phyloP scores from a whole-genome alignment of 2,329 filamentous ascomycete species.

The Xylariaceae sp. region DNA sequence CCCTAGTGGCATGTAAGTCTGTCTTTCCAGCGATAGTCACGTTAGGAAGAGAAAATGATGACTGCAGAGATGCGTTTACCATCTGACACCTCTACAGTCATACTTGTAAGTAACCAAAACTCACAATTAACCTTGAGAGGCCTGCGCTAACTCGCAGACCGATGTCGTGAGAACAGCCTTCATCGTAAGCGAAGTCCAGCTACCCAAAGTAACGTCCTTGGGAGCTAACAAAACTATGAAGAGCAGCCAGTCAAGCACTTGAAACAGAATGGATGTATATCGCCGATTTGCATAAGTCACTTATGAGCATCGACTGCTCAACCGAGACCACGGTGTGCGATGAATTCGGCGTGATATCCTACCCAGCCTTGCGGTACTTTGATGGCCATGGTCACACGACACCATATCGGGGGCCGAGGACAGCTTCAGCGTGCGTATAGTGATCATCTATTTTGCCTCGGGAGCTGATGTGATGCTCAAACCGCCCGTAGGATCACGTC shows the following conservation, averaged over 20 bases:
- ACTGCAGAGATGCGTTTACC: neutral
- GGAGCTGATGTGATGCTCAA: neutral
- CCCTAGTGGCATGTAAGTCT: conserved; percentile 41
- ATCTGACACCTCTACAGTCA: conserved; percentile 21
- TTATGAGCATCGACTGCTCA: conserved; percentile 51
- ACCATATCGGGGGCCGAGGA: conserved; percentile 53
- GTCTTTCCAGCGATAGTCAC: neutral
- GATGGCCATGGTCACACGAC: conserved; percentile 41
- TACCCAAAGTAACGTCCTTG: conserved; percentile 11
- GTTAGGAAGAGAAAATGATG: neutral
- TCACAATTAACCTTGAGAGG: neutral
- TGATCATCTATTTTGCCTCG: neutral
- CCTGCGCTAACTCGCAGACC: conserved; percentile 1
- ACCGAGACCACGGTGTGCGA: conserved; percentile 45
- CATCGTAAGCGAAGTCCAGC: conserved; percentile 31
- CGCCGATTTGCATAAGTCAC: conserved; percentile 12
- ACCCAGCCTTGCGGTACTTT: conserved; percentile 54
- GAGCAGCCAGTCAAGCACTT: conserved; percentile 41
- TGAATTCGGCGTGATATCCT: conserved; percentile 50
- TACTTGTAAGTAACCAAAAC: conserved; percentile 28
- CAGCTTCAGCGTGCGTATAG: conserved; percentile 44
- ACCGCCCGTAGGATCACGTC: conserved; percentile 41
- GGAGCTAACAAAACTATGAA: conserved; percentile 22
- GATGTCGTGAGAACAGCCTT: conserved; percentile 31
- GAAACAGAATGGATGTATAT: conserved; percentile 45